A percentile compares a stretch with the other conserved stretches of the same genome.
phyloP scores from a whole-genome alignment of 208 protist species.

The Acanthamoeba divionensis region DNA sequence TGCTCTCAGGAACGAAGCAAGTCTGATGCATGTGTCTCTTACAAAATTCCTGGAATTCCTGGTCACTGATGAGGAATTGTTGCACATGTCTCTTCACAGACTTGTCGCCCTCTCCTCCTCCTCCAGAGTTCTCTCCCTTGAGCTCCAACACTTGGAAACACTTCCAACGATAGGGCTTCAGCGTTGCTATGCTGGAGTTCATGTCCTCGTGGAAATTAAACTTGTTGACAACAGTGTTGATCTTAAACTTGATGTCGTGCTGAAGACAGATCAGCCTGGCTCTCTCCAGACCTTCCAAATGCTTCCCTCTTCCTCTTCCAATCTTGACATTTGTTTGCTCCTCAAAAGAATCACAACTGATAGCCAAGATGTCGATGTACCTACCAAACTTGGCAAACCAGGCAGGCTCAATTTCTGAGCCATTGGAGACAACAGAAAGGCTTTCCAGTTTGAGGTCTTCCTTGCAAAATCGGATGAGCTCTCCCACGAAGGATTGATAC shows the following conservation, averaged over 20 bases:
- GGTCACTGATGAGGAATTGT: neutral
- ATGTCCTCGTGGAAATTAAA: conserved; percentile 2
- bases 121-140: neutral
- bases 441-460: neutral
- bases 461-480: neutral
- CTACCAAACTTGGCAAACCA: neutral
- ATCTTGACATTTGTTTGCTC: conserved; percentile 28
- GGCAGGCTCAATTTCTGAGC: neutral
- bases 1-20: neutral
- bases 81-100: neutral
- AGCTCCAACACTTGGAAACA: neutral
- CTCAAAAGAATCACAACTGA: conserved; percentile 50
- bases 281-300: neutral
- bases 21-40: neutral
- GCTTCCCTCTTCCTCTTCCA: neutral
- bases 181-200: neutral
- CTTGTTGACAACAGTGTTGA: conserved; percentile 58
- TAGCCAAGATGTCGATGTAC: conserved; percentile 19
- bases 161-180: conserved; percentile 23
- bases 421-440: conserved; percentile 31
- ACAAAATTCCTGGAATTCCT: neutral
- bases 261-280: neutral
- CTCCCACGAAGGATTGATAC: neutral
- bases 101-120: too few species aligned
- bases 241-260: conserved; percentile 34